Percentiles rank a stretch among this genome's conserved stretches.
These are phyloP conservation scores for Pleomassaria siparia DNA, from an alignment of 2,329 filamentous ascomycete genomes.

Conservation along the genomic window DNA sequence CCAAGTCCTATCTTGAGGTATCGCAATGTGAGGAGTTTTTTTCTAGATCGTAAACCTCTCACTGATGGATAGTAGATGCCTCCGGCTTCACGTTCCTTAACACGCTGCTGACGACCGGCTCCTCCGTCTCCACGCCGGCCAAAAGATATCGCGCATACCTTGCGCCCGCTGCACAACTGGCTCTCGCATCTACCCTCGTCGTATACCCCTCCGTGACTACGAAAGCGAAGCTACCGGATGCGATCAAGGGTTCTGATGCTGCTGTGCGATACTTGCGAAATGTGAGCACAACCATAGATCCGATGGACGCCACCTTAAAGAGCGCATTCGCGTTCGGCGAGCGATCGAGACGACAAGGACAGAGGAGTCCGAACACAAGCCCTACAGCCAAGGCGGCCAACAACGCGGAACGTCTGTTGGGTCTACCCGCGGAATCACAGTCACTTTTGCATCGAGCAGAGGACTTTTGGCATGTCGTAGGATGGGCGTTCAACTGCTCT, in stretches of 20 bases:
- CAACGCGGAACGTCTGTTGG: constrained; percentile 43
- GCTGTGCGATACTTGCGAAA: constrained; percentile 72
- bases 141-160: constrained; percentile 56
- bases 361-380: constrained; percentile 24
- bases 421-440: constrained; percentile 60
- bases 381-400: constrained; percentile 35
- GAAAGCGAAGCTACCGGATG: constrained; percentile 63
- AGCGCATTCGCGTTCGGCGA: constrained; percentile 69
- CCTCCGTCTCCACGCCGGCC: constrained; percentile 36
- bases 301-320: constrained; percentile 68
- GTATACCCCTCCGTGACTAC: constrained; percentile 81
- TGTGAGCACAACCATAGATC: constrained; percentile 65
- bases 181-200: constrained; percentile 77
- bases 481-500: constrained; percentile 94
- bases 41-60: background rate
- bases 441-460: constrained; percentile 75
- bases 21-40: constrained; percentile 27
- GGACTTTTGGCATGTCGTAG: constrained; percentile 86
- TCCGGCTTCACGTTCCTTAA: constrained; percentile 39
- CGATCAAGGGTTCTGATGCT: constrained; percentile 63
- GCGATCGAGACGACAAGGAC: constrained; percentile 24
- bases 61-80: constrained; percentile 20
- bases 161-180: constrained; percentile 72
- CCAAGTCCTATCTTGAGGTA: constrained; percentile 40
- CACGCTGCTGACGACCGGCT: constrained; percentile 34